Base-by-base conservation (phyloP, 768 basidiomycete species). In the Tricholoma bakamatsutake region DNA sequence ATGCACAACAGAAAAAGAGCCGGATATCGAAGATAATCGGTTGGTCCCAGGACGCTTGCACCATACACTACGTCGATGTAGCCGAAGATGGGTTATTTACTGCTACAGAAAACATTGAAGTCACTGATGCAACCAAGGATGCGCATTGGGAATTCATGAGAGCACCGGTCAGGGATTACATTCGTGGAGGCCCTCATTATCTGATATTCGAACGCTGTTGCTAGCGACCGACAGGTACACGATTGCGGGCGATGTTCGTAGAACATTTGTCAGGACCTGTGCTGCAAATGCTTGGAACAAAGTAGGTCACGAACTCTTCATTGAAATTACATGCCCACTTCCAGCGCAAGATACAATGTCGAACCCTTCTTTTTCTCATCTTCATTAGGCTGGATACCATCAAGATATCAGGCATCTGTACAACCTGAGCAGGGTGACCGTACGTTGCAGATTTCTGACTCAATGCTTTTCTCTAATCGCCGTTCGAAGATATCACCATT, bases 321-420 rank as follows among this genome's bases (percentile, higher is more conserved):
- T 37, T 17, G n/a, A 15, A 8, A 13, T 4, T 33, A 11, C 37
- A 52, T 15, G 21, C 30, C 46, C 33, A 48, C 8, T 33, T 39
- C 21, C 21, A 43, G 18, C 18, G 3, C 11, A 37, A 71, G 79
- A 61, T 82, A 80, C 54, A 71, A 71, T 42, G 71, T 85, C 55
- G 84, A 85, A 58, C 84, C 84, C 0, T 84, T 85, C 65, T 85
- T 80, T 62, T 85, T 84, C 64, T 80, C 82, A 0, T 84, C 82
- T 1, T 80, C 82, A 1, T 64, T 82, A 5, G 80, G 81, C 45
- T 81, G 80, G 80, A 84, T 83, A 61, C 83, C 83, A 10, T 73
- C 80, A 12, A 73, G 82, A 55, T 82, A 81, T 59, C 81, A 80
- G 57, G 79, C 81, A 52, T 72, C 72, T 56, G 55, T 76, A 0